Evolutionary conservation across 805 yeast genomes (phyloP).

Genomic region (Wickerhamomyces strasburgensis): DNA sequence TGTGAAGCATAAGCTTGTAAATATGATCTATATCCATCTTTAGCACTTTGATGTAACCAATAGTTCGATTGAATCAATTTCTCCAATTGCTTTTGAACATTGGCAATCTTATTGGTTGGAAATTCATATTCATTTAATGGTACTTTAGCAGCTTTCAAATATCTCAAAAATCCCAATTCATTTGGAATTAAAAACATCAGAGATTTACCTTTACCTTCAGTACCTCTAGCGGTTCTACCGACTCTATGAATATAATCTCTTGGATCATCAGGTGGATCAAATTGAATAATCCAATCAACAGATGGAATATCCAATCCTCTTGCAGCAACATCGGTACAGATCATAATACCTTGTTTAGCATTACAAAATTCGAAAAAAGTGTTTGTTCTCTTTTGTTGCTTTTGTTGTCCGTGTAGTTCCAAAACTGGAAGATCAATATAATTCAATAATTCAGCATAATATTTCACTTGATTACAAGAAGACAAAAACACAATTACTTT

Average conservation of each 20-base stretch:
- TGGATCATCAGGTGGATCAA: conserved; percentile 99
- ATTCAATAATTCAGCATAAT: conserved; percentile 89
- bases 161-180: conserved; percentile 91
- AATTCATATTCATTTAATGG: conserved; percentile 97
- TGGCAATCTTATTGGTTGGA: conserved; percentile 90
- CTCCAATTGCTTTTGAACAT: conserved; percentile 90
- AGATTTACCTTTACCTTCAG: conserved; percentile 84
- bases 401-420: conserved; percentile 96
- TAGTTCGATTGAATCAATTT: conserved; percentile 88
- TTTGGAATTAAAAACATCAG: conserved; percentile 92
- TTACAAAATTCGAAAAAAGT: conserved; percentile 98
- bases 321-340: conserved; percentile 99
- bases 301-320: conserved; percentile 98
- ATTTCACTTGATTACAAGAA: conserved; percentile 95
- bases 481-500: conserved; percentile 91
- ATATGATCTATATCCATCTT: conserved; percentile 95
- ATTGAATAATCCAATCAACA: conserved; percentile 98
- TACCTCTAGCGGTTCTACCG: conserved; percentile 97
- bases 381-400: conserved; percentile 97
- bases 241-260: conserved; percentile 98
- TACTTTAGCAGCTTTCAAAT: conserved; percentile 93
- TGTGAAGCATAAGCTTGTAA: conserved; percentile 97
- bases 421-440: conserved; percentile 96
- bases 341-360: conserved; percentile 87
- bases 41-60: conserved; percentile 92